Base-by-base conservation (phyloP, 352 stramenopile species). In the Pythium pyrilobum region DNA sequence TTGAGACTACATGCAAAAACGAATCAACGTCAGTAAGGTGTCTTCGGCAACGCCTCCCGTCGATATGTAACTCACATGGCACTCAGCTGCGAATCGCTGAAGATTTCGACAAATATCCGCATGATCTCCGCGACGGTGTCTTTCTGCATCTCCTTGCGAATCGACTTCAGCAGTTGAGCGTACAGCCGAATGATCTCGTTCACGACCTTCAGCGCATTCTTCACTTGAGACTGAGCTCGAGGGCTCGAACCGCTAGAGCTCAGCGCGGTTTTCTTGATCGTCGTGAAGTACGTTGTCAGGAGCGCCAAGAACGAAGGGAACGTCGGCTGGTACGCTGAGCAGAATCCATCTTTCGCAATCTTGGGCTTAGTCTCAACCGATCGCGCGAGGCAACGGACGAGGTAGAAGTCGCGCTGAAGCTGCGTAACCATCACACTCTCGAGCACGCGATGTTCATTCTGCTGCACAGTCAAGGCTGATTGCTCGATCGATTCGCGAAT, bases 111-210 rank as follows among this genome's bases (percentile, higher is more conserved):
- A 41, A 92, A 89, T 15, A 79, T 72, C 36, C 64, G 70, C 69
- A 92, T 89, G 41, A 90, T 76, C 20, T 85, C 74, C 1, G 64
- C 69, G 20, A 92, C 77, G 0, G 62, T 77, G 0, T 88, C 77
- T 49, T 87, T 90, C 18, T 76, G 76, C 75, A 92, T 88, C 56
- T 92, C 79, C 63, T 89, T 89, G 3, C 81, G 81, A 21, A 92
- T 78, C 7, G 81, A 89, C 46, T 89, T 84, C 21, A 92, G 74
- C 33, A 90, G 36, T 25, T 92, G 79, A 5, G 77, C 77, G 33
- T 92, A 90, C 21, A 90, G 50, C 37, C 78, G 73, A 34, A 90
- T 69, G 37, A 90, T 85, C 43, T 89, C 81, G 56, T 89, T 88
- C n/a, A 88, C 72, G 6, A 89, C 79, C 51, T 84, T 81, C 15